These are phyloP conservation scores for Aphanomyces stellatus DNA, from an alignment of 352 stramenopile genomes.

Conservation along the genomic window DNA sequence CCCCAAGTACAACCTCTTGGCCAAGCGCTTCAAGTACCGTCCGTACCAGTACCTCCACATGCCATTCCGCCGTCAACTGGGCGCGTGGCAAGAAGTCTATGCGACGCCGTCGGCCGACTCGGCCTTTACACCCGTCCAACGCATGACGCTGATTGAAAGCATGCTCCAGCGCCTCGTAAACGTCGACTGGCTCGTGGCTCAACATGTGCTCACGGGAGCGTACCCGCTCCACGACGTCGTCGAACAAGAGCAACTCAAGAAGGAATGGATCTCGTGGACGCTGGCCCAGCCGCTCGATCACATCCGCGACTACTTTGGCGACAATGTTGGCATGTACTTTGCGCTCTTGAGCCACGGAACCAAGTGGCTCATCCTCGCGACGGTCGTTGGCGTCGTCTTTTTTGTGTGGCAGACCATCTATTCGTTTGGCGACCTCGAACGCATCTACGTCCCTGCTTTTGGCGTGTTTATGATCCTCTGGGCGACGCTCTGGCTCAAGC, in stretches of 20 bases:
- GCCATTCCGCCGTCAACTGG: slow-evolving; percentile 43
- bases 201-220: slow-evolving; percentile 42
- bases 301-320: slow-evolving; percentile 74
- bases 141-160: slow-evolving; percentile 67
- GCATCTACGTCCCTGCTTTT: slow-evolving; percentile 33
- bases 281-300: slow-evolving; percentile 41
- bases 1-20: slow-evolving; percentile 21
- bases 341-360: slow-evolving; percentile 94
- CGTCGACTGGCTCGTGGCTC: slow-evolving; percentile 36
- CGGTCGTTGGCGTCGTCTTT: slow-evolving; percentile 77
- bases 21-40: slow-evolving; percentile 53
- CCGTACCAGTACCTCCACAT: slow-evolving; percentile 82
- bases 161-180: slow-evolving; percentile 72
- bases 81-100: slow-evolving; percentile 61
- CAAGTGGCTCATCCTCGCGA: slow-evolving; percentile 91
- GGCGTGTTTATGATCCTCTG: slow-evolving; percentile 85
- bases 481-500: slow-evolving; percentile 85
- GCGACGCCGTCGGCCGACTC: slow-evolving; percentile 28
- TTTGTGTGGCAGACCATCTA: slow-evolving; percentile 40
- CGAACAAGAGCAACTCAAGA: slow-evolving; percentile 37
- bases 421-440: slow-evolving; percentile 30
- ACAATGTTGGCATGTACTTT: slow-evolving; percentile 96
- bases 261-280: slow-evolving; percentile 54
- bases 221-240: slow-evolving; percentile 54
- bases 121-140: slow-evolving; percentile 64